Percentiles rank a stretch among this genome's conserved stretches.
Evolutionary conservation across 768 basidiomycete species (phyloP).

Genomic region (Kwoniella bestiolae): DNA sequence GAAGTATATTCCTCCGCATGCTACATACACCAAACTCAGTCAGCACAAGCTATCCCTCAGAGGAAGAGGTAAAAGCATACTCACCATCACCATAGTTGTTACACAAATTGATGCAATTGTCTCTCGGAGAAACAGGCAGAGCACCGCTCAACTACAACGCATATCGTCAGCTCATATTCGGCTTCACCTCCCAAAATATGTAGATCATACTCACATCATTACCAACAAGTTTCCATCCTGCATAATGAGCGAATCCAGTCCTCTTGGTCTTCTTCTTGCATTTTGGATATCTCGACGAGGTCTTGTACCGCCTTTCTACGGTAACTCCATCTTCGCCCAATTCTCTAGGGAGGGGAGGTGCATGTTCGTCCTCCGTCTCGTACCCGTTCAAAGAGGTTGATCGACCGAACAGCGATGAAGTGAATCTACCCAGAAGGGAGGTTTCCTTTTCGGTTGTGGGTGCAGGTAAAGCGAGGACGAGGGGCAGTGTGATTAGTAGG

Average conservation of each 20-base stretch:
- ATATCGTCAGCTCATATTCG: conserved; percentile 1
- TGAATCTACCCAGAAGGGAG: conserved; percentile 3
- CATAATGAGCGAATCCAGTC: conserved; percentile 40
- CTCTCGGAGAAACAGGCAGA: conserved; percentile 30
- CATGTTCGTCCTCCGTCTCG: conserved; percentile 1
- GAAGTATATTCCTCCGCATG: conserved; percentile 36
- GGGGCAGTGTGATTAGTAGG: neutral
- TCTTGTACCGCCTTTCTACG: conserved; percentile 3
- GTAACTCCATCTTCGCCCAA: neutral
- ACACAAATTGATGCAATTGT: conserved; percentile 33
- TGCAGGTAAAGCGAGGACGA: conserved; percentile 8
- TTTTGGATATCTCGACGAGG: conserved; percentile 19
- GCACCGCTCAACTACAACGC: conserved; percentile 19
- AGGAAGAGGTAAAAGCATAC: neutral
- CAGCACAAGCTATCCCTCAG: neutral
- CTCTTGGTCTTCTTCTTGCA: conserved; percentile 18
- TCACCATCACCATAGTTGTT: conserved; percentile 28
- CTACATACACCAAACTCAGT: neutral
- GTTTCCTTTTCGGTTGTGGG: neutral
- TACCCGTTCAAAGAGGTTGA: neutral
- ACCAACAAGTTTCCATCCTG: conserved; percentile 41
- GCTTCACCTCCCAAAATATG: neutral
- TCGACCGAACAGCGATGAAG: conserved; percentile 1
- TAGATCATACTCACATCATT: conserved; percentile 36
- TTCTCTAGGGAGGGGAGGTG: neutral